Evolutionary conservation across 2,329 filamentous ascomycete species (phyloP).

Genomic region (Pseudogymnoascus sp.): DNA sequence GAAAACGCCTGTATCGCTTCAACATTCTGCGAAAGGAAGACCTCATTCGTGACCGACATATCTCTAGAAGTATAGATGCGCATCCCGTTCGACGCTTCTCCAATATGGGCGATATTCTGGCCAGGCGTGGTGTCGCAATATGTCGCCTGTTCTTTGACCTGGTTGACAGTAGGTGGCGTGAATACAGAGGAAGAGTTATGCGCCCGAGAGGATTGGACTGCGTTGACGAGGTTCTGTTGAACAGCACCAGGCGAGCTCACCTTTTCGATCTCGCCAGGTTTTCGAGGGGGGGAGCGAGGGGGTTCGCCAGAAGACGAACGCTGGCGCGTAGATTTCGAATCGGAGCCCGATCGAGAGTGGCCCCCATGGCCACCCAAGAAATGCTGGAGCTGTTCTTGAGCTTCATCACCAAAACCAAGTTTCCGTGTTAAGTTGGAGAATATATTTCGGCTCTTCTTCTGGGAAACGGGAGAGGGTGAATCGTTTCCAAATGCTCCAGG

Average conservation of each 20-base stretch:
- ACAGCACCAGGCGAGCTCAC: constrained; percentile 55
- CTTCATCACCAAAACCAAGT: constrained; percentile 56
- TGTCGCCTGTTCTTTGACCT: constrained; percentile 72
- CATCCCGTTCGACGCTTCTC: constrained; percentile 63
- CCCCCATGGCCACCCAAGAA: constrained; percentile 30
- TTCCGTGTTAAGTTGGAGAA: constrained; percentile 61
- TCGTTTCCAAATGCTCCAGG: constrained; percentile 64
- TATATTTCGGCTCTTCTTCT: constrained; percentile 46
- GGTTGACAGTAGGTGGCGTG: constrained; percentile 60
- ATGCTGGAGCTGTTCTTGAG: constrained; percentile 38
- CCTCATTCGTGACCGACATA: constrained; percentile 39
- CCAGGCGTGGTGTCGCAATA: constrained; percentile 77
- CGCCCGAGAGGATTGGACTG: constrained; percentile 69
- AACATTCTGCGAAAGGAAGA: constrained; percentile 57
- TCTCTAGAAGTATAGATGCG: constrained; percentile 63
- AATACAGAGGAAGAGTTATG: constrained; percentile 70
- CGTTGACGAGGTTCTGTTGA: constrained; percentile 66
- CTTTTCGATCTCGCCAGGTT: constrained; percentile 27
- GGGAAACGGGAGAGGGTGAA: constrained; percentile 43
- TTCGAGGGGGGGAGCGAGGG: neutral
- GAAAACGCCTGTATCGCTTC: constrained; percentile 62
- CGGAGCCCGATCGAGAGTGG: constrained; percentile 11
- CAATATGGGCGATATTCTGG: constrained; percentile 65
- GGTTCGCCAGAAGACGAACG: constrained; percentile 3
- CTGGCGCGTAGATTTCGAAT: constrained; percentile 22